A percentile compares a stretch with the other conserved stretches of the same genome.
These are phyloP conservation scores for Schizophyllum amplum DNA, from an alignment of 1,284 basidiomycete species.

Conservation along the genomic window DNA sequence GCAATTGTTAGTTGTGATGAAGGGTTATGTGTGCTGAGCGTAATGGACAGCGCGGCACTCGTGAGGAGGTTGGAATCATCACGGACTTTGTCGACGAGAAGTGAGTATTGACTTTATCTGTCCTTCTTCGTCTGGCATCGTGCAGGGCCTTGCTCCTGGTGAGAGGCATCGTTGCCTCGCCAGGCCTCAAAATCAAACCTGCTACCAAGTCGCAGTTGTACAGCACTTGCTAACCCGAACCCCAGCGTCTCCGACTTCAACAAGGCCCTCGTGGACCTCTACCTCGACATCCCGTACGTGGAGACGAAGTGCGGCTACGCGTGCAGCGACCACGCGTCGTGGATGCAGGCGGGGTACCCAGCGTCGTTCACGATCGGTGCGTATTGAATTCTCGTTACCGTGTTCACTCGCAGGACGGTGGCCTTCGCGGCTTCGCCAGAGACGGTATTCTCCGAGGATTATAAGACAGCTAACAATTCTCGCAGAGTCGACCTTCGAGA, in stretches of 20 bases:
- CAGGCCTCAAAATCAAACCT: no score
- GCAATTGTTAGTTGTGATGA: conserved; percentile 5
- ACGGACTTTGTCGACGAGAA: conserved; percentile 76
- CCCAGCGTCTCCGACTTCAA: conserved; percentile 74
- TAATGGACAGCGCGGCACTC: conserved; percentile 54
- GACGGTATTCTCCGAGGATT: no score
- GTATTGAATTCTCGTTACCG: conserved; percentile 17
- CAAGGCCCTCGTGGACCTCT: conserved; percentile 66
- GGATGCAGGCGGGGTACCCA: conserved; percentile 80
- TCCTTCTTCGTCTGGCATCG: conserved; percentile 10
- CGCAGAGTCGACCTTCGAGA: conserved; percentile 63
- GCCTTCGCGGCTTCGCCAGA: no score
- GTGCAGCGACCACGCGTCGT: conserved; percentile 91
- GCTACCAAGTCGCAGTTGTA: no score
- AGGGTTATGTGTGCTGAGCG: conserved; percentile 8
- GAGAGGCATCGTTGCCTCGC: no score
- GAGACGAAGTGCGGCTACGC: conserved; percentile 90
- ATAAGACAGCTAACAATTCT: conserved; percentile 7
- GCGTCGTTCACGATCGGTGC: conserved; percentile 78
- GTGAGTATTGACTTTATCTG: conserved; percentile 24
- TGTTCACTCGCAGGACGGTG: no score
- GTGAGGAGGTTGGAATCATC: conserved; percentile 86
- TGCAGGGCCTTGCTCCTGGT: conserved; percentile 11
- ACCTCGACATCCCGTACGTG: conserved; percentile 72
- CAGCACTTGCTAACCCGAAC: conserved; percentile 5